Evolutionary conservation across 129 eudicot species (phyloP), one percentile per base, ranked within the genome.

Genomic region (Helianthus tuberosus): DNA sequence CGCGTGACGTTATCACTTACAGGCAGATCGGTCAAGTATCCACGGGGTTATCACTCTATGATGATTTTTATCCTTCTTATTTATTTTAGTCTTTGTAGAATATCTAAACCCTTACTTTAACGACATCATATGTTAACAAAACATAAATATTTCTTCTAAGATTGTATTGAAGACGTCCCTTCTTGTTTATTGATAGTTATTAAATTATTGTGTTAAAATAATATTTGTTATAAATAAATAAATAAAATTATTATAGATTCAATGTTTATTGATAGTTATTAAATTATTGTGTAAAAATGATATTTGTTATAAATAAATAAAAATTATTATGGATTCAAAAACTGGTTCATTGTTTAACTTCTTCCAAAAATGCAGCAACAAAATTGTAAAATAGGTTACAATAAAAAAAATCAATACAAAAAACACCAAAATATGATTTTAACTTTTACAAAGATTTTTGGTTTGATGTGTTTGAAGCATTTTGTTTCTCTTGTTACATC

Each of bases 401-500:
- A 58, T 23, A 23, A 25, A 11, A 25, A 11, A 58, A 23, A 58
- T 58, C 15, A 25, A 58, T 14, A 58, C 64, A 25, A 8, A 55
- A 59, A 4, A 58, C 38, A 58, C 14, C 39, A 25, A 58, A 58
- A 58, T 8, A 9, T 0, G 5, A 5, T 57, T 57, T 57, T 57
- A 57, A 57, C 63, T 57, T 57, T 57, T 57, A 11, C 29, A 6
- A 59, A 11, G 38, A 27, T 11, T 59, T 59, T 25, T 4, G 39
- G 8, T 59, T 59, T 4, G 64, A 36, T 59, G 38, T 27, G 13
- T 51, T 51, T 51, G 57, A 51, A 51, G 57, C 15, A 51, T 25
- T 59, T 59, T 59, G 64, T 59, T 27, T 59, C 64, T 27, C 39
- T 59, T 59, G 64, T 59, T 59, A 25, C 41, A 25, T 59, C 5